Evolutionary conservation across 805 yeast species (phyloP).

Genomic region (Tetrapisispora namnaoensis): DNA sequence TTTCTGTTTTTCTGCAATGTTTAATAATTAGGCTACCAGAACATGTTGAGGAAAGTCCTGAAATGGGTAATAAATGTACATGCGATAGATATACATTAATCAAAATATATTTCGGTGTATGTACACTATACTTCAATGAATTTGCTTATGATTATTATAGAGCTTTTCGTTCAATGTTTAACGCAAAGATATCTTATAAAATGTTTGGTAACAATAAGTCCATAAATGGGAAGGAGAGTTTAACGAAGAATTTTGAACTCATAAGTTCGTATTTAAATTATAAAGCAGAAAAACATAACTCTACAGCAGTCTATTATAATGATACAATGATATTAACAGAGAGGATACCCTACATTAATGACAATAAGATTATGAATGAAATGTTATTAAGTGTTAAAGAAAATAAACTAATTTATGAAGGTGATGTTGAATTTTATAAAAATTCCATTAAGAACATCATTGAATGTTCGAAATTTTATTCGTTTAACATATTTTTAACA

Average conservation of each 20-base stretch:
- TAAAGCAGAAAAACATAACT: conserved; percentile 9
- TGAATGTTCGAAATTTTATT: not conserved
- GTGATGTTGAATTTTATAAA: not conserved
- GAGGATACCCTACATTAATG: not conserved
- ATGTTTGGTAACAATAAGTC: conserved; percentile 15
- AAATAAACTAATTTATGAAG: not conserved
- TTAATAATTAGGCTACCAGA: conserved; percentile 16
- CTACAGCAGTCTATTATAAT: not conserved
- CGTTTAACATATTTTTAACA: not conserved
- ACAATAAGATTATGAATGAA: not conserved
- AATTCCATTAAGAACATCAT: not conserved
- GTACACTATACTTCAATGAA: conserved; percentile 25
- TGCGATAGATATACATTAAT: not conserved
- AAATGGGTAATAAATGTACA: conserved; percentile 11
- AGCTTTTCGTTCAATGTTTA: conserved; percentile 24
- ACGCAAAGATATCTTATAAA: conserved; percentile 21
- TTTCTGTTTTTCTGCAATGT: conserved; percentile 19
- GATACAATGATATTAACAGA: not conserved
- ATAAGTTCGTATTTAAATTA: conserved; percentile 18
- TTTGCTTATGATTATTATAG: conserved; percentile 24
- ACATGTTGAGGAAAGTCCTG: conserved; percentile 1
- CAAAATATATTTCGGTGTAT: conserved; percentile 6
- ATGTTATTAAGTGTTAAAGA: not conserved
- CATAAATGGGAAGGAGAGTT: not conserved
- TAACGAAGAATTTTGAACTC: conserved; percentile 10